Evolutionary conservation across 2,329 filamentous ascomycete genomes (phyloP).

Genomic region (Apiospora malaysiana): DNA sequence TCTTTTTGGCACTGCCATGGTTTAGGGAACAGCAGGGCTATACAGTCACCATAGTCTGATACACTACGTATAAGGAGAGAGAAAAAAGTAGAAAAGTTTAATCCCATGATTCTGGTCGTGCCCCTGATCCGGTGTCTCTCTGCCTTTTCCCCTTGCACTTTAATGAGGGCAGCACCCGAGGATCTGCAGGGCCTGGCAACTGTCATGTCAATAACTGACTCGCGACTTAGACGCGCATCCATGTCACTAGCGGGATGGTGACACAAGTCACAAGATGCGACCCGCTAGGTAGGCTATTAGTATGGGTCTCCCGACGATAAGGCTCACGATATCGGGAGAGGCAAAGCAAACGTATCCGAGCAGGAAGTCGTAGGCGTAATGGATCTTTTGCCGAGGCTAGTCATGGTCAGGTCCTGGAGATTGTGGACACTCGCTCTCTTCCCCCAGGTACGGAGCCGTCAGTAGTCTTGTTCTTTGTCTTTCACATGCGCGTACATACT

Average conservation of each 20-base stretch:
- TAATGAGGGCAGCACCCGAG: neutral
- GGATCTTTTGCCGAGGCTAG: slow-evolving; percentile 14
- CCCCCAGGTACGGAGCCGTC: too few species aligned
- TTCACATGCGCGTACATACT: slow-evolving; percentile 2
- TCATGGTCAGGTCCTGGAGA: slow-evolving; percentile 6
- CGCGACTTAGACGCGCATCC: neutral
- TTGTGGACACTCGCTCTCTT: neutral
- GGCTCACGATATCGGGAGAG: slow-evolving; percentile 19
- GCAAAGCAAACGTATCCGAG: neutral
- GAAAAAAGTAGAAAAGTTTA: neutral
- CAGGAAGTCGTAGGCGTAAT: neutral
- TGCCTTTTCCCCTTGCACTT: neutral
- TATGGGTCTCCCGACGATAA: slow-evolving; percentile 10
- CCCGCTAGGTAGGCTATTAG: neutral
- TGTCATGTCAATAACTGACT: neutral
- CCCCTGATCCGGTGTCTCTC: neutral
- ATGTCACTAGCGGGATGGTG: neutral
- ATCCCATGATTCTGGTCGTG: neutral
- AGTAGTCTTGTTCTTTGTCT: neutral
- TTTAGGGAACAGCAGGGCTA: neutral
- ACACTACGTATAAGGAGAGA: neutral
- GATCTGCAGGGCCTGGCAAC: neutral
- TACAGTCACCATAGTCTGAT: neutral
- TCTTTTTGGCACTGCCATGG: neutral
- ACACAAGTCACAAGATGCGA: neutral